phyloP scores from a whole-genome alignment of 441 rosid species.

The Adansonia rubrostipa region DNA sequence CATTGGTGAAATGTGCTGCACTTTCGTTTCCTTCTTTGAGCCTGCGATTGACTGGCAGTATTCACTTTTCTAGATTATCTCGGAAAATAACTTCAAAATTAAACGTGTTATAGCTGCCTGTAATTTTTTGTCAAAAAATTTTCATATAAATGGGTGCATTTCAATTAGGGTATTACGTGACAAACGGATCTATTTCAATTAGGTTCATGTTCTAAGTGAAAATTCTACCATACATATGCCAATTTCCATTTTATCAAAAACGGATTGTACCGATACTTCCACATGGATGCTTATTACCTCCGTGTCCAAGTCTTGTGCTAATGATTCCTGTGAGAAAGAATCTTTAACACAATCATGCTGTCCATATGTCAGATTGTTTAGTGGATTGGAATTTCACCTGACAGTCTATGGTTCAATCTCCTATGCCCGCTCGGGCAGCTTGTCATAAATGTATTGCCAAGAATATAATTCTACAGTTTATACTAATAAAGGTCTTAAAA shows the following conservation, averaged over 20 bases:
- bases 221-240: background rate
- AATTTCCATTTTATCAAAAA: background rate
- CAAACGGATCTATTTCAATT: background rate
- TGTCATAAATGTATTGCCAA: background rate
- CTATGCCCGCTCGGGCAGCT: background rate
- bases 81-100: background rate
- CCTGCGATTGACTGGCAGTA: background rate
- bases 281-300: background rate
- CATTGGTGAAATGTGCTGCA: background rate
- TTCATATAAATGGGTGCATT: background rate
- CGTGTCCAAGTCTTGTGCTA: background rate
- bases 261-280: background rate
- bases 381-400: constrained; percentile 4
- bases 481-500: background rate
- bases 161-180: background rate
- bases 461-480: background rate
- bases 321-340: background rate
- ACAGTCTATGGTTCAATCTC: background rate
- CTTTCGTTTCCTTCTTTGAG: background rate
- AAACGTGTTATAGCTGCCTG: background rate
- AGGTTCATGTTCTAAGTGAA: background rate
- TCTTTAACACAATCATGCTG: background rate
- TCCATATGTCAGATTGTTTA: background rate
- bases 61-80: background rate
- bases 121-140: background rate